Conservation (phyloP, 345 rosid species). For the Lepidium didymum region DNA sequence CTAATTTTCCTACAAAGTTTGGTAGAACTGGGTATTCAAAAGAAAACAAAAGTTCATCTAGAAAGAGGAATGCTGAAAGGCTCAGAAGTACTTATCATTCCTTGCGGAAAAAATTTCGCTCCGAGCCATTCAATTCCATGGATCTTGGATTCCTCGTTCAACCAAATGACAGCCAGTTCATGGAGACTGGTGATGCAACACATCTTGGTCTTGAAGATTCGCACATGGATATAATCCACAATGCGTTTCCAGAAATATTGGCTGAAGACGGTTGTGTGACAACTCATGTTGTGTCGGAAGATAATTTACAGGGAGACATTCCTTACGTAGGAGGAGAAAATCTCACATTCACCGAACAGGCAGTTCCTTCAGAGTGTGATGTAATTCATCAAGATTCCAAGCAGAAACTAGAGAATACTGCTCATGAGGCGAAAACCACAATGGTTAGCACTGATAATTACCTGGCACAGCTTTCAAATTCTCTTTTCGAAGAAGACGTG, state of each 20-base stretch:
- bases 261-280: conserved; percentile 29
- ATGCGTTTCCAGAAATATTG: conserved; percentile 39
- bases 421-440: conserved; percentile 34
- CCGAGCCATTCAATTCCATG: conserved; percentile 43
- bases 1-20: conserved; percentile 37
- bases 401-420: conserved; percentile 30
- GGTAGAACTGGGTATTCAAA: conserved; percentile 48
- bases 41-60: conserved; percentile 38
- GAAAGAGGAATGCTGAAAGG: conserved; percentile 67
- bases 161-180: conserved; percentile 36
- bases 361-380: conserved; percentile 34
- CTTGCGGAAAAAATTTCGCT: conserved; percentile 61
- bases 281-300: conserved; percentile 36
- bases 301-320: conserved; percentile 34
- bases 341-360: conserved; percentile 41
- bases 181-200: conserved; percentile 43
- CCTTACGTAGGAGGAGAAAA: conserved; percentile 38
- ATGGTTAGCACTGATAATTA: conserved; percentile 35
- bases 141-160: conserved; percentile 49
- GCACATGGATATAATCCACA: conserved; percentile 44
- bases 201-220: conserved; percentile 58
- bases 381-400: conserved; percentile 29
- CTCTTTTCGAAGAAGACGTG: conserved; percentile 51
- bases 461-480: conserved; percentile 52
- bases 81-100: conserved; percentile 58